Evolutionary conservation across 805 yeast species (phyloP), one percentile per base, ranked within the genome.

Genomic region (Komagataella pseudopastoris): DNA sequence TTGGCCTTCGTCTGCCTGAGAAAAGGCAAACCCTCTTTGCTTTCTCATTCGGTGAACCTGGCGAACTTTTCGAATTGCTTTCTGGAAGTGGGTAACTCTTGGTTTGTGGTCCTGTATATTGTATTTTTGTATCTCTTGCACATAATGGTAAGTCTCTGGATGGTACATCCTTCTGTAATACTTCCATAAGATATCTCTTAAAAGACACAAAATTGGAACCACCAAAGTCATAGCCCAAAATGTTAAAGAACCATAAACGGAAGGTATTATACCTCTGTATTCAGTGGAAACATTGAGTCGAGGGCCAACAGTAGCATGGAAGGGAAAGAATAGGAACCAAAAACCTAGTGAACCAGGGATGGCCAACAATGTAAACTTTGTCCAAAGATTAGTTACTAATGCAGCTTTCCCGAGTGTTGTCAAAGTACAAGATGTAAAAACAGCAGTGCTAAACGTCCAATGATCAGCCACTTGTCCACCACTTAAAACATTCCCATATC

Each of bases 11-110:
- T 88, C 96, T 48, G 86, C 89, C 66, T 93, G 98, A 6, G 97
- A 89, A 61, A 93, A 93, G 1, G 99, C 99, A 73, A 88, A 93
- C 5, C 99, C 99, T 68, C 98, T 82, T 69, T 93, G 99, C 62
- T 93, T 93, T 64, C 95, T 86, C 87, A 93, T 91, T 66, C 99
- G 78, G 66, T 91, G 96, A 44, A 93, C 98, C 67, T 95, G 99
- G 67, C 99, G 83, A 22, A 93, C 98, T 63, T 89, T 93, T 62
- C 98, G 77, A 52, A 93, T 93, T 5, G 98, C 97, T 65, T 85
- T 89, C 67, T 93, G 99, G 75, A 93, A 93, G 56, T 90, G 95
- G 58, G 89, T 96, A 77, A 90, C 81, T 59, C 96, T 80, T n/a
- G 99, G 99, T 56, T 96, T 77, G 65, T 86, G 86, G 63, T 91